Evolutionary conservation across 23 red algal genomes (phyloP), one percentile per base, ranked within the genome.

Genomic region (Agarophyton chilense): DNA sequence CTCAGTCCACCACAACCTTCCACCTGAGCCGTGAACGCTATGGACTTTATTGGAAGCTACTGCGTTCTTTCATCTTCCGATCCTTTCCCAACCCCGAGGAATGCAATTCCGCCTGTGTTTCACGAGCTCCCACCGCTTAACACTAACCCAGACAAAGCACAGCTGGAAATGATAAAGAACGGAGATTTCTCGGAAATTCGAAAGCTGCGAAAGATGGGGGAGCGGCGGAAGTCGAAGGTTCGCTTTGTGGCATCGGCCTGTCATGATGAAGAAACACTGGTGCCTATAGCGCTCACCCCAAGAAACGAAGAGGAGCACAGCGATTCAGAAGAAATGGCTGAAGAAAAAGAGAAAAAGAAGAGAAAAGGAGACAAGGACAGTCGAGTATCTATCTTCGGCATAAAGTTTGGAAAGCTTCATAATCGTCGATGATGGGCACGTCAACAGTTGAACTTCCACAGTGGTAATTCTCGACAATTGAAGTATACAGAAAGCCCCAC

Each of bases 11-110:
- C n/a, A n/a, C n/a, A n/a, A n/a, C n/a, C n/a, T n/a, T n/a, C n/a
- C n/a, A n/a, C n/a, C n/a, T n/a, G n/a, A n/a, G n/a, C n/a, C n/a
- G n/a, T n/a, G n/a, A n/a, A n/a, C n/a, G n/a, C n/a, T 18, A 86
- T 86, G 82, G 82, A 86, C 32, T 86, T 86, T 57, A 60, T 86
- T 36, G 64, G 82, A 14, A 86, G 49, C 68, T 74, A 74, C 47
- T 86, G 73, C 65, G 65, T 86, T 32, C 65, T 86, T 32, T 44
- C 64, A 32, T 10, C 82, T 29, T 52, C 60, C 19, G 58, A 47
- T 34, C 47, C 82, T 12, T 70, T 70, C 18, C 50, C 40, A 4
- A 86, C 62, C 10, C 82, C 82, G 44, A 72, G 82, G 36, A 51
- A 45, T 38, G 65, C 68, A 45, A 21, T 51, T 29, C 44, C 58